Evolutionary conservation across 352 stramenopile genomes (phyloP), one percentile per base, ranked within the genome.

Genomic region (Pythium rhizo-oryzae): DNA sequence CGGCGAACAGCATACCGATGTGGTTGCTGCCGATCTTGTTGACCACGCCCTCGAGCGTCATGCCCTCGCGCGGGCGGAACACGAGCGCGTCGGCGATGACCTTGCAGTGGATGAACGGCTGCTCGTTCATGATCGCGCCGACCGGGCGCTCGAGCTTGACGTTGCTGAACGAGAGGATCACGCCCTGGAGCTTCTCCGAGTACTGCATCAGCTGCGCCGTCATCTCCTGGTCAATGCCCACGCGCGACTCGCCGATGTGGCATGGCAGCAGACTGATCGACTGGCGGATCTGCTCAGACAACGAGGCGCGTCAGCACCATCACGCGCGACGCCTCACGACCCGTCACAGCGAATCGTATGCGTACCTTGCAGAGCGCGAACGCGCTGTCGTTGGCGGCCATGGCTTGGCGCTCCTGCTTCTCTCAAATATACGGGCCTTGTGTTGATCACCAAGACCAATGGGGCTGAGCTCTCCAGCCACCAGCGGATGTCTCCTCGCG

Each of bases 11-110:
- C 79, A 95, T 86, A 65, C 87, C 87, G 49, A 95, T 78, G 71
- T 95, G 87, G 75, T 92, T 95, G 71, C 83, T 92, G 46, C 87
- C 87, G 59, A 95, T 91, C 78, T 95, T 95, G 73, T 92, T 93
- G 59, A 95, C 80, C 6, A 81, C 59, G 18, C 77, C 87, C 33
- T 78, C 68, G 28, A 95, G 74, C 39, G 53, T 60, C 87, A 93
- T 93, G 39, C 87, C 85, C 25, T 85, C 72, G 47, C 67, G 71
- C 2, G 87, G 87, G 12, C 79, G 81, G 69, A 95, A 95, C 37
- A 95, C 80, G 15, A 95, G 75, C 50, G 82, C 84, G 47, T 93
- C 78, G 0, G 87, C 79, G 35, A 82, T 43, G 25, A 95, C 81
- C 62, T 89, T 91, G 68, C 83, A 90, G 74, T 93, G 87, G 65